Evolutionary conservation across 169 alveolate genomes (phyloP), one percentile per base, ranked within the genome.

Genomic region (Eimeria maxima): DNA sequence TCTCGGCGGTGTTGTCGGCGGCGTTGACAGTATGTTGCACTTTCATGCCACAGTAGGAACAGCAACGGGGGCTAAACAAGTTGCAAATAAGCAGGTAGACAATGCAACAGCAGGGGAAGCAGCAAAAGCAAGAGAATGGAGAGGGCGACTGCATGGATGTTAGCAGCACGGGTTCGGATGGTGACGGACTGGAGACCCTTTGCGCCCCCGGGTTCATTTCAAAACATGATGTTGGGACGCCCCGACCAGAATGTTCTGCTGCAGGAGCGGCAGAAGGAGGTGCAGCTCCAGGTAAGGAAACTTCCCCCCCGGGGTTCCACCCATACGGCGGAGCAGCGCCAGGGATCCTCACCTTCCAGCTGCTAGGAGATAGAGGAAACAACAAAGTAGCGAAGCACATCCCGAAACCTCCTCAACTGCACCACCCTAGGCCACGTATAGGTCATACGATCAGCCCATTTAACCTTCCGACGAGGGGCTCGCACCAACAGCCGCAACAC

Each of bases 361-460:
- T 16, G 27, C 50, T 16, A 4, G 57, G 55, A 2, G 29, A 14
- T 57, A 16, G 13, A 2, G 44, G 33, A 1, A 20, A n/a, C 78
- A 57, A 47, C 20, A 27, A 55, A 29, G 38, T 11, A 29, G 38
- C 57, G 27, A 33, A 42, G 47, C 53, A 33, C 50, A 11, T 47
- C 42, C 73, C 44, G 5, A 22, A 22, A 5, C 55, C 74, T 2
- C 27, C 29, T 33, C 95, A 42, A 57, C 86, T 89, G 73, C 95
- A 69, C 73, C 22, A 5, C 5, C 87, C 87, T 3, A 60, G 65
- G 55, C 92, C 91, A 20, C 95, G 88, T 47, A 33, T 92, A 16
- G 95, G 95, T 2, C 95, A 92, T 45, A 92, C 95, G 24, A 63
- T 78, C 5, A 76, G 88, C 44, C 69, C 95, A 4, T 78, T 92